These are phyloP conservation scores for Septoria linicola DNA, from an alignment of 2,329 filamentous ascomycete genomes.

Conservation along the genomic window DNA sequence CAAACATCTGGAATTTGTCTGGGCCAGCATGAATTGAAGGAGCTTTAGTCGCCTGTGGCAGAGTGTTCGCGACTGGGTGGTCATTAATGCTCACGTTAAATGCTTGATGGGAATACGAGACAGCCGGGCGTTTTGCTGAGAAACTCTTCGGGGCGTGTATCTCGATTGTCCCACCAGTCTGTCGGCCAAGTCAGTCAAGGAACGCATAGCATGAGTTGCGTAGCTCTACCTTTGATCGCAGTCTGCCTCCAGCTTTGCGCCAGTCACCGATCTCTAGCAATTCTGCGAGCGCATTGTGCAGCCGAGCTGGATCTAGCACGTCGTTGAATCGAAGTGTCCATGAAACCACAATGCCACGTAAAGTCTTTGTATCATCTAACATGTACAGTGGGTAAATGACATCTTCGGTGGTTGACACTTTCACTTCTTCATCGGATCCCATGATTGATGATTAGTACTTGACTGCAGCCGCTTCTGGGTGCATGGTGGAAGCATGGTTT, in stretches of 20 bases:
- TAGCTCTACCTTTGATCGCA: not conserved
- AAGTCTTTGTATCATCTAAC: constrained; percentile 10
- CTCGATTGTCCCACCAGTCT: not conserved
- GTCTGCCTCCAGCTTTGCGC: constrained; percentile 1
- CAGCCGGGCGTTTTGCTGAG: not conserved
- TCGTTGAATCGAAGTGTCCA: constrained; percentile 21
- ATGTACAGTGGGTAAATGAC: constrained; percentile 23
- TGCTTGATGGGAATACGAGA: not conserved
- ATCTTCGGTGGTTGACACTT: not conserved
- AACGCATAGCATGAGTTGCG: not conserved
- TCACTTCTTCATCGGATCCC: not conserved
- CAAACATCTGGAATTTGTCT: not conserved
- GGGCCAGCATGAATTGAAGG: not conserved
- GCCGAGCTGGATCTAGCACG: constrained; percentile 15
- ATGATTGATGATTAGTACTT: too few species aligned
- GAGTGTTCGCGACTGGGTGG: not conserved
- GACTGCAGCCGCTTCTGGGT: too few species aligned
- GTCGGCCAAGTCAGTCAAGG: not conserved
- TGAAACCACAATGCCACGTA: constrained; percentile 8
- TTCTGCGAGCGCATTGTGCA: constrained; percentile 29
- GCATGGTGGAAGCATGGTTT: too few species aligned
- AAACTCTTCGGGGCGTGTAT: not conserved
- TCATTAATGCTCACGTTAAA: not conserved
- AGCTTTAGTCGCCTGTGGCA: not conserved
- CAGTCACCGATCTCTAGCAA: constrained; percentile 8